Base-by-base conservation (phyloP, 192 early-diverging fungal species). In the Glomus cerebriforme region DNA sequence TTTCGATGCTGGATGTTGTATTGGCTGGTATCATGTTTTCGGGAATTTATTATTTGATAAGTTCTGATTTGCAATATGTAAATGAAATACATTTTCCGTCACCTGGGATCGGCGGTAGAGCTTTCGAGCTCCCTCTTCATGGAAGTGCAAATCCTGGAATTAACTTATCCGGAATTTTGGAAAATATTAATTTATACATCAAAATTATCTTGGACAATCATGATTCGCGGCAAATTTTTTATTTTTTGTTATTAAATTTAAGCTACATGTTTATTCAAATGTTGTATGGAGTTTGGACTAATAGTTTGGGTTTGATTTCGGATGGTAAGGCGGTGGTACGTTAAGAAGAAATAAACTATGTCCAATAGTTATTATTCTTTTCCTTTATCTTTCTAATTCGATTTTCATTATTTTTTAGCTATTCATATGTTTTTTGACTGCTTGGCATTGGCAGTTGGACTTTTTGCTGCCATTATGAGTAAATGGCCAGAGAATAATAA, bases 361-460 rank as follows among this genome's bases (percentile, higher is more conserved):
- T 17, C 13, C 19, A 24, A 73, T 39, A 26, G 3, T 43, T 54
- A 12, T 29, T 10, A 1, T 13, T 43, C n/a, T 43, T 43, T 9
- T 39, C 2, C 37, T 7, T 39, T 39, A 43, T 3, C 39, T 43
- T 43, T 5, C 7, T 9, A 43, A 35, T 24, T 59, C n/a, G n/a
- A 43, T 75, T 35, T 77, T 45, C 19, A 17, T 32, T 45, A 24
- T 13, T 39, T 71, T 60, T 12, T 80, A 90, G 97, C 97, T 22
- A 95, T 97, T 69, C 97, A 99, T 83, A 99, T 99, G 97, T 90
- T 97, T 75, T 99, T 99, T 85, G 97, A 99, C 85, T 96, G 95
- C 73, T 86, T 97, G 82, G 96, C 96, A 7, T 80, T 99, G 78
- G 93, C 92, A 3, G 90, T 97, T 43, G 94, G 94, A 32, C 83